Evolutionary conservation across 257 asterid species (phyloP), one percentile per base, ranked within the genome.

Genomic region (Thymus quinquecostatus): DNA sequence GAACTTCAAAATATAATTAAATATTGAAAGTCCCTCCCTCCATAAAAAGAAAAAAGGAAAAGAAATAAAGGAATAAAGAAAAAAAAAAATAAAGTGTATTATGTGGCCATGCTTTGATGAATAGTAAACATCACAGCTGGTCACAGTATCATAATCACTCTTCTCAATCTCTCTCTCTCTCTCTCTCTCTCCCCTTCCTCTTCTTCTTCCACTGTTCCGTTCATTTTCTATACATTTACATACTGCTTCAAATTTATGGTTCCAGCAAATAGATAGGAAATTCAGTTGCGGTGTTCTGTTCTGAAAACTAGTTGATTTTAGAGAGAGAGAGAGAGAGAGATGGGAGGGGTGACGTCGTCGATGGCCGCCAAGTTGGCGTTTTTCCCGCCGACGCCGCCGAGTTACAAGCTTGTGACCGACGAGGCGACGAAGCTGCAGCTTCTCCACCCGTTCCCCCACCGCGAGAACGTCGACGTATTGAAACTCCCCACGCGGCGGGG

Each of bases 281-380:
- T 34, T 68, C 74, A 68, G 71, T 57, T 72, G 55, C 79, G 49
- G 75, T 34, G 57, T 28, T 62, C 78, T 66, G 80, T 68, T 21
- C 21, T 71, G 67, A 61, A 78, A 41, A 40, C 45, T 53, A 57
- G 66, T 27, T 38, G 28, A 44, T 21, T 47, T 12, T 30, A 29
- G 70, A 47, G 47, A 65, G 30, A 49, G 60, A 73, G 1, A 58
- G 64, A 57, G 54, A 32, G 63, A 60, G 74, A 10, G 47, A 88
- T 90, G 97, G 98, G 97, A 68, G 97, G 98, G 77, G 88, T 92
- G 89, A 92, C 96, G 83, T 92, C 98, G 67, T 90, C 97, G 61
- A 92, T 92, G 98, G 98, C 98, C 47, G 98, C 98, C 62, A 92
- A 88, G 84, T 81, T 92, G 69, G 98, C 98, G 33, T 92, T 90